phyloP scores from a whole-genome alignment of 306 rosid genomes.

The Amphicarpaea edgeworthii region DNA sequence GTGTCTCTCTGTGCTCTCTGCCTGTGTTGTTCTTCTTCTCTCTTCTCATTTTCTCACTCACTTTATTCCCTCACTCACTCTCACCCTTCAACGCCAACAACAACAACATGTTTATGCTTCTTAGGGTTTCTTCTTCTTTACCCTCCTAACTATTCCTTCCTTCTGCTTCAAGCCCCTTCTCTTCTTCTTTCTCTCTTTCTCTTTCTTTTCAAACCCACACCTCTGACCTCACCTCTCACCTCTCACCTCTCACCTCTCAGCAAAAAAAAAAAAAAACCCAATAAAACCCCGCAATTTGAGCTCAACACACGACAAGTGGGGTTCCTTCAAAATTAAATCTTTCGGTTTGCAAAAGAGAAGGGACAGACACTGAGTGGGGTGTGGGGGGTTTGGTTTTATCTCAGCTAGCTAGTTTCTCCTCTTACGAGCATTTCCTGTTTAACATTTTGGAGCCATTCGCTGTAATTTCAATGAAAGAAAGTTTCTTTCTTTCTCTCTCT shows the following conservation, averaged over 20 bases:
- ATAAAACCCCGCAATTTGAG: constrained; percentile 6
- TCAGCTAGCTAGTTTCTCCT: not conserved
- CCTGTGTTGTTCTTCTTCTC: not conserved
- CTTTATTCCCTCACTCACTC: not conserved
- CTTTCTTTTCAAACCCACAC: not conserved
- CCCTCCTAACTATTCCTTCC: constrained; percentile 47
- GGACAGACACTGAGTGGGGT: constrained; percentile 30
- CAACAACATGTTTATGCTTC: constrained; percentile 45
- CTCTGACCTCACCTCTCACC: not conserved
- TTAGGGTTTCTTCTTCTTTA: not conserved
- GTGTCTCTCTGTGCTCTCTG: not conserved
- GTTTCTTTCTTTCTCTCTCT: not conserved
- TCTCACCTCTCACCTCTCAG: not conserved
- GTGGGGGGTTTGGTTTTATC: not conserved
- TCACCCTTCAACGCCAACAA: not conserved
- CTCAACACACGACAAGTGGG: not conserved
- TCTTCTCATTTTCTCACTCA: not conserved
- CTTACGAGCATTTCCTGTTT: constrained; percentile 19
- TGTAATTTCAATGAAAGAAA: constrained; percentile 9
- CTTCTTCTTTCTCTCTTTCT: not conserved
- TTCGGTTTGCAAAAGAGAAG: not conserved
- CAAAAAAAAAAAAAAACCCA: no score
- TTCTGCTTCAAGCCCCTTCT: constrained; percentile 51
- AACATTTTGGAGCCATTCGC: constrained; percentile 33
- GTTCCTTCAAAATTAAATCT: not conserved